Evolutionary conservation across 139 green algal genomes (phyloP).

Genomic region (Edaphochlamys debaryana): DNA sequence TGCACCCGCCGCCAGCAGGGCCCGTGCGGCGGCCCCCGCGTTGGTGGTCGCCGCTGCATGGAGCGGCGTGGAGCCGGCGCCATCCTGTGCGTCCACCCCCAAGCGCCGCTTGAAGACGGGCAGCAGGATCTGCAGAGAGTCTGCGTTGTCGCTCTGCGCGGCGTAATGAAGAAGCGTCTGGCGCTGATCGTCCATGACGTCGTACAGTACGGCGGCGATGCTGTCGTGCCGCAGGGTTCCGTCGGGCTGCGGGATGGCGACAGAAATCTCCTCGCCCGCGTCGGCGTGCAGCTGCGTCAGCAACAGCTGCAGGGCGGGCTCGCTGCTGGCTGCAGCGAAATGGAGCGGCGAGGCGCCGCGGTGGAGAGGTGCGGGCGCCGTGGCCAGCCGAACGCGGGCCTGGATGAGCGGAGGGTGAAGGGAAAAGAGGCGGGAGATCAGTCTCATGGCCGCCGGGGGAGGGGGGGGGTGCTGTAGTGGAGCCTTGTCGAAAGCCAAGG

Average conservation of each 20-base stretch:
- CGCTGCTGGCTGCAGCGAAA: not conserved
- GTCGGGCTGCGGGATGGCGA: no score
- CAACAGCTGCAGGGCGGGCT: not conserved
- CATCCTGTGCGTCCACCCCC: not conserved
- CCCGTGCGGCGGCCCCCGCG: not conserved
- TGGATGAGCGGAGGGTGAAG: no score
- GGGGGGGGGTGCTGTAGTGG: no score
- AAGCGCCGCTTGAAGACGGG: not conserved
- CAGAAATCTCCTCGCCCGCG: no score
- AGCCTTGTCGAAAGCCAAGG: no score
- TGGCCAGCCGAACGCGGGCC: not conserved
- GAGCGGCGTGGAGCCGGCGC: not conserved
- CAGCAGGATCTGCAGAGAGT: conserved; percentile 13
- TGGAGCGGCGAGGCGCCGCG: conserved; percentile 7
- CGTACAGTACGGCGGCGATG: not conserved
- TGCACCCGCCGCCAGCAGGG: not conserved
- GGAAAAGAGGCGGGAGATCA: no score
- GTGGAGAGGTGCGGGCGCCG: not conserved
- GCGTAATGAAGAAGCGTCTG: conserved; percentile 40
- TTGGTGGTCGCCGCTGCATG: not conserved
- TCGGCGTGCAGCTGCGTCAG: not conserved
- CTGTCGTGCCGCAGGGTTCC: no score
- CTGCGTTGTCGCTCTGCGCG: not conserved
- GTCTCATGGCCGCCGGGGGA: no score
- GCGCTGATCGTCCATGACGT: not conserved